These are phyloP conservation scores for Agaricus sinodeliciosus DNA, from an alignment of 768 basidiomycete genomes.

Conservation along the genomic window DNA sequence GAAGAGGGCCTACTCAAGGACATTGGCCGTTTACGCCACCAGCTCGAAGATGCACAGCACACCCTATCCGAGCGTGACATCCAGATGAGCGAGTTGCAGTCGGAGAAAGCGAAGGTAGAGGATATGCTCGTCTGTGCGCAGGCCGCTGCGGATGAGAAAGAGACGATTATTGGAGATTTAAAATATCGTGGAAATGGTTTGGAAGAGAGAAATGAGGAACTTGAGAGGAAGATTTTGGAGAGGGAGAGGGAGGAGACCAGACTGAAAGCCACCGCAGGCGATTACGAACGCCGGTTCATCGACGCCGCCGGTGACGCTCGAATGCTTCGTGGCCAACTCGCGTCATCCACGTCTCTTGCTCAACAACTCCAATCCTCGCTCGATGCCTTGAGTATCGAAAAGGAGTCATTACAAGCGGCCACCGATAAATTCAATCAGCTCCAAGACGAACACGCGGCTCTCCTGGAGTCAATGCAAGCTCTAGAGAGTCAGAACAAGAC, in stretches of 20 bases:
- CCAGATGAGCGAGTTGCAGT: neutral
- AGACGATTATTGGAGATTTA: slow-evolving; percentile 1
- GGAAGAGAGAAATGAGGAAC: neutral
- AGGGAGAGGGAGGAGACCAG: neutral
- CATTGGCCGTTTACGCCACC: neutral
- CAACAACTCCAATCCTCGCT: slow-evolving; percentile 4
- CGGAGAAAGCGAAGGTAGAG: neutral
- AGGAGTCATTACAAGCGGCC: neutral
- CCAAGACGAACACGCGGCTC: neutral
- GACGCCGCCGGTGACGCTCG: neutral
- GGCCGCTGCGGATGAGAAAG: neutral
- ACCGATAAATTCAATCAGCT: neutral
- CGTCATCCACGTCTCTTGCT: neutral
- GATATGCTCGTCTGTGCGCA: neutral
- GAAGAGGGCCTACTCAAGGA: neutral
- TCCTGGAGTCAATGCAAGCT: neutral
- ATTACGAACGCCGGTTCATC: slow-evolving; percentile 1
- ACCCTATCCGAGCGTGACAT: neutral
- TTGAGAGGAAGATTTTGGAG: neutral
- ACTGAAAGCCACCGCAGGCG: neutral
- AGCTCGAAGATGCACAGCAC: neutral
- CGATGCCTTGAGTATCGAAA: neutral
- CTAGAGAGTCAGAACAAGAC: neutral
- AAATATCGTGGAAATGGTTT: neutral
- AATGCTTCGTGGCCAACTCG: neutral